A percentile compares a stretch with the other conserved stretches of the same genome.
phyloP scores from a whole-genome alignment of 148 eudicot genomes.

The Fallopia convolvulus region DNA sequence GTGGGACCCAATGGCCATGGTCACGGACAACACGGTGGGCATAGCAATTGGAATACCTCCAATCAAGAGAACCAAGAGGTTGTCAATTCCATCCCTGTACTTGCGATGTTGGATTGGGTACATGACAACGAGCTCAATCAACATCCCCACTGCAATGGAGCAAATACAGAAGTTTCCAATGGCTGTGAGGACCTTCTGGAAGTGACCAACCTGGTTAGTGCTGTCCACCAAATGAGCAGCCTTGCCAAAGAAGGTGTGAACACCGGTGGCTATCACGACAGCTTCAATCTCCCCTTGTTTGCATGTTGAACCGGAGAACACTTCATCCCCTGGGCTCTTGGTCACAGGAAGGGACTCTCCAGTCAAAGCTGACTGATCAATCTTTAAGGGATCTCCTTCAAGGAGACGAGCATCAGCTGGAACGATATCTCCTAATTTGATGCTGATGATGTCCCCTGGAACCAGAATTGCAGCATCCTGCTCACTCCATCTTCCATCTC shows the following conservation, averaged over 20 bases:
- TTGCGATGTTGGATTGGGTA: slow-evolving; percentile 49
- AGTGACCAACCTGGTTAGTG: slow-evolving; percentile 74
- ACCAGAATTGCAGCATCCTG: slow-evolving; percentile 56
- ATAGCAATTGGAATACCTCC: slow-evolving; percentile 88
- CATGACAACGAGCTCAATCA: slow-evolving; percentile 61
- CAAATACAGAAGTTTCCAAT: slow-evolving; percentile 91
- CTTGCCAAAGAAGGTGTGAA: slow-evolving; percentile 80
- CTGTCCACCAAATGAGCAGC: slow-evolving; percentile 83
- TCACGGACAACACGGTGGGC: slow-evolving; percentile 89
- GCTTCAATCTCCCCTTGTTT: slow-evolving; percentile 87
- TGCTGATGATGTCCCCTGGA: slow-evolving; percentile 72
- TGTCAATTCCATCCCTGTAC: slow-evolving; percentile 64
- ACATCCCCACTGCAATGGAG: slow-evolving; percentile 69
- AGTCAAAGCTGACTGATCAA: slow-evolving; percentile 87
- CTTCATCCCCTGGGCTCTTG: slow-evolving; percentile 47
- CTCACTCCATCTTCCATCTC: slow-evolving; percentile 65
- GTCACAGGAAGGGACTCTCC: slow-evolving; percentile 89
- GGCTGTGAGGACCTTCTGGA: slow-evolving; percentile 72
- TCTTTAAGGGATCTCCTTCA: slow-evolving; percentile 69
- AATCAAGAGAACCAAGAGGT: slow-evolving; percentile 63
- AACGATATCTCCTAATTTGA: slow-evolving; percentile 65
- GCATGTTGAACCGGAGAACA: slow-evolving; percentile 78
- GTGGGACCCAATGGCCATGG: slow-evolving; percentile 87
- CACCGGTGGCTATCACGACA: slow-evolving; percentile 67
- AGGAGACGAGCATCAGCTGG: slow-evolving; percentile 88